Evolutionary conservation across 2,329 filamentous ascomycete species (phyloP).

Genomic region (Aspergillus clavatus): DNA sequence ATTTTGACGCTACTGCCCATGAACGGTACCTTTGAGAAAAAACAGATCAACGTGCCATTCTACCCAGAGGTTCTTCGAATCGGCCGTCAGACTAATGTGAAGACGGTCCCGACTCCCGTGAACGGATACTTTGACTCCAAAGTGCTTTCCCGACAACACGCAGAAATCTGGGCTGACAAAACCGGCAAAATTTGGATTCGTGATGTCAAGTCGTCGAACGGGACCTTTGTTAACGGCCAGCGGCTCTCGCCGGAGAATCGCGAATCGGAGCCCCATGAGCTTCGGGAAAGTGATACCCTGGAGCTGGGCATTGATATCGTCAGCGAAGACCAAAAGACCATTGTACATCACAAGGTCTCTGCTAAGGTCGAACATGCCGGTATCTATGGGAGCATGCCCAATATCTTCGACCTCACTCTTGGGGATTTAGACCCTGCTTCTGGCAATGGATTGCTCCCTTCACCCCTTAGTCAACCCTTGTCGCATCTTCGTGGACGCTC

Average conservation of each 20-base stretch:
- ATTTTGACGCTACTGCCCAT: conserved; percentile 83
- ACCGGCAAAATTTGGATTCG: conserved; percentile 88
- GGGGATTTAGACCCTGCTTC: conserved; percentile 79
- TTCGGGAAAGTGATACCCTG: conserved; percentile 84
- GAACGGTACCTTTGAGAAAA: conserved; percentile 95
- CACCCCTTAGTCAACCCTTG: conserved; percentile 60
- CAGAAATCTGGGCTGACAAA: conserved; percentile 87
- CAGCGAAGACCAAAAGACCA: conserved; percentile 95
- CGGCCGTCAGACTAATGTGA: conserved; percentile 93
- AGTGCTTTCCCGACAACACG: conserved; percentile 91
- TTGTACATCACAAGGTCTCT: conserved; percentile 97
- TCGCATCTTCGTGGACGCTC: conserved; percentile 65
- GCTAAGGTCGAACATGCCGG: conserved; percentile 95
- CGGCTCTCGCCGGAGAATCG: conserved; percentile 89
- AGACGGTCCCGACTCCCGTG: conserved; percentile 80
- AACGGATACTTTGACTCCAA: conserved; percentile 99
- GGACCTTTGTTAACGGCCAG: conserved; percentile 92
- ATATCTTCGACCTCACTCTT: conserved; percentile 82
- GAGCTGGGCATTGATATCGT: conserved; percentile 98
- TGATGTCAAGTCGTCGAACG: conserved; percentile 97
- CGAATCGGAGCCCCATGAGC: conserved; percentile 91
- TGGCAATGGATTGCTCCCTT: conserved; percentile 67
- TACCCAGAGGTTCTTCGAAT: conserved; percentile 92
- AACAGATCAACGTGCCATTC: conserved; percentile 90
- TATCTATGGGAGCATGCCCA: conserved; percentile 65